A percentile compares a stretch with the other conserved stretches of the same genome.
Conservation (phyloP, 257 asterid species). For the Nicotiana otophora region DNA sequence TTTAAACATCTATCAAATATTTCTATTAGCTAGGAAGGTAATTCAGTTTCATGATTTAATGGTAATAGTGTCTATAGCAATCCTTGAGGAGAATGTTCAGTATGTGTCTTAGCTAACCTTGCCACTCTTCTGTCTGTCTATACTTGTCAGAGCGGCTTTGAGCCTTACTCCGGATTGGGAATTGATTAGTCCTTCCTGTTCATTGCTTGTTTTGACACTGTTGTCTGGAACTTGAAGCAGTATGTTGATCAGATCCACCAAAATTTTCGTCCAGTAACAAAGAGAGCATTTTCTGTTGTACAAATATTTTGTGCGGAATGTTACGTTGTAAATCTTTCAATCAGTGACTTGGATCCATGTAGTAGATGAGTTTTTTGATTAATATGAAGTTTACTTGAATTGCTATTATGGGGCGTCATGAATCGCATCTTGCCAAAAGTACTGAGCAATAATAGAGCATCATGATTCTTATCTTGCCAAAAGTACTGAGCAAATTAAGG, state of each 20-base stretch:
- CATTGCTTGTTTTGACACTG: constrained; percentile 4
- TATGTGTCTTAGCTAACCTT: neutral
- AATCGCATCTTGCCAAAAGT: too few relatives aligned
- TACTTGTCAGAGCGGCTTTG: constrained; percentile 57
- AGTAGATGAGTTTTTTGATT: neutral
- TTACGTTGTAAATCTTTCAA: neutral
- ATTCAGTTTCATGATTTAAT: neutral
- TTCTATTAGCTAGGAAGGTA: neutral
- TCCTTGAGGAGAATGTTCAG: neutral
- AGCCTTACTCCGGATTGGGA: constrained; percentile 80
- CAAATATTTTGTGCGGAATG: constrained; percentile 13
- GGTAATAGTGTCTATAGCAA: neutral
- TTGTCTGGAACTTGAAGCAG: neutral
- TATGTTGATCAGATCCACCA: neutral
- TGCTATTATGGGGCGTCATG: neutral
- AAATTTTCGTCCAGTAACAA: neutral
- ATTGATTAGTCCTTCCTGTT: constrained; percentile 36
- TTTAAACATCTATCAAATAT: neutral
- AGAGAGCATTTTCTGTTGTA: constrained; percentile 11
- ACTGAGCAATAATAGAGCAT: neutral
- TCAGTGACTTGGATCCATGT: neutral
- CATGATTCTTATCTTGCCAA: neutral
- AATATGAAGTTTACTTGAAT: neutral
- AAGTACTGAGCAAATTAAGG: neutral
- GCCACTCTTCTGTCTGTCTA: neutral